These are phyloP conservation scores for Penicillium angulare DNA, from an alignment of 495 filamentous ascomycete genomes.

Conservation along the genomic window DNA sequence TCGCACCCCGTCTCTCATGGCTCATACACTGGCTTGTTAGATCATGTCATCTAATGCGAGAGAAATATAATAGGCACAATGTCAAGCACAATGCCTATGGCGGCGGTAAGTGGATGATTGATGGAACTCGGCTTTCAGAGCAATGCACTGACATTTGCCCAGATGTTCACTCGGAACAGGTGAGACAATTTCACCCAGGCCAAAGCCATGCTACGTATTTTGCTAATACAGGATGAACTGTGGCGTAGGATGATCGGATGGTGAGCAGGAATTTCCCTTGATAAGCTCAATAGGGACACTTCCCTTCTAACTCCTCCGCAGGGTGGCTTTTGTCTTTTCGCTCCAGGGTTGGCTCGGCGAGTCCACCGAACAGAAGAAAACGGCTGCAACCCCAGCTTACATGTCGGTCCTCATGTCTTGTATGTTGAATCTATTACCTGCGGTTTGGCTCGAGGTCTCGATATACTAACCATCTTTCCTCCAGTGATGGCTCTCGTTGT, in stretches of 20 bases:
- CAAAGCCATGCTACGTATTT: background rate
- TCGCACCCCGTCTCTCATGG: too few species aligned
- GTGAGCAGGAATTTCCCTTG: constrained; percentile 42
- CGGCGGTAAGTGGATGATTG: constrained; percentile 66
- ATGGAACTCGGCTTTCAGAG: background rate
- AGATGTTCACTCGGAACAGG: constrained; percentile 90
- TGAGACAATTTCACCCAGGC: constrained; percentile 39
- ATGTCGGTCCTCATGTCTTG: constrained; percentile 83
- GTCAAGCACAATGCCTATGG: constrained; percentile 86
- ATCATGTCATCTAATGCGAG: constrained; percentile 7
- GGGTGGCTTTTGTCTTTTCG: constrained; percentile 80
- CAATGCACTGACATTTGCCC: constrained; percentile 19
- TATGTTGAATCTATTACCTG: constrained; percentile 48
- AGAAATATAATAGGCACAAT: constrained; percentile 55
- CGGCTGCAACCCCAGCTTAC: constrained; percentile 69
- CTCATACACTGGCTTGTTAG: too few species aligned
- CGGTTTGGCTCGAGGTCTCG: background rate
- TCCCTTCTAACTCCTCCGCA: constrained; percentile 31
- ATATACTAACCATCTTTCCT: constrained; percentile 13
- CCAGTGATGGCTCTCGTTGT: constrained; percentile 77
- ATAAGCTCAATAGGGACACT: background rate
- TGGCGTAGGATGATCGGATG: constrained; percentile 68
- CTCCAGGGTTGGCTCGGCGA: constrained; percentile 86
- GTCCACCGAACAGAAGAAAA: constrained; percentile 70
- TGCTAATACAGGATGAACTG: too few species aligned